Base-by-base conservation (phyloP, 306 rosid genomes). In the Styphnolobium japonicum region DNA sequence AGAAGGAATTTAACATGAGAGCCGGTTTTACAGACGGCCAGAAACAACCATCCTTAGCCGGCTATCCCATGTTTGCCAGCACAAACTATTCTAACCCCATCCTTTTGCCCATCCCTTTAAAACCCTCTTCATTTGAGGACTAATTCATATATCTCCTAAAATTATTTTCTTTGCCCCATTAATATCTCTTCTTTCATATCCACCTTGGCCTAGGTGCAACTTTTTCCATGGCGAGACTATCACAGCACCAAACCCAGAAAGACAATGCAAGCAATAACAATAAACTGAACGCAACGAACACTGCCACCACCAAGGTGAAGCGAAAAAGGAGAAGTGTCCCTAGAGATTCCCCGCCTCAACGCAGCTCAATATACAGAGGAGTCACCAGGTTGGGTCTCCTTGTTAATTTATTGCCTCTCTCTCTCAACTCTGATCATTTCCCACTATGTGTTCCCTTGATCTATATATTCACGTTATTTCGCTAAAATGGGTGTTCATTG, bases 331-430 rank as follows among this genome's bases (percentile, higher is more conserved):
- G 91, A 61, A 87, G 91, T 67, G 93, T 90, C 55, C 96, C 91
- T 0, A 85, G 93, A 79, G 91, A 87, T 75, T 85, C 94, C 23
- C 92, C 91, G 2, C 86, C 90, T 80, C 92, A 84, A 46, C 94
- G 94, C 12, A 94, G 96, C 84, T 92, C 98, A 16, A 78, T 87
- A 8, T 87, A 86, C 68, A 88, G 98, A 52, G 98, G 97, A 36
- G 98, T 94, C 86, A 94, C 98, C 11, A 89, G 98, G 98, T 90
- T 74, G 19, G 53, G 0, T 71, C 53, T 15, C 42, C 4, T 53
- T 10, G 14, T 70, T 10, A 0, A 0, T 6, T 6, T 11, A 7
- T 51, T 40, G 10, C 2, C 14, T 25, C 40, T 25, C 1, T 42
- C 16, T 74, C 16, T 55, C 12, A 31, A 6, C 23, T 18, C 11